A percentile compares a stretch with the other conserved stretches of the same genome.
These are phyloP conservation scores for Gonapodya sp. DNA, from an alignment of 192 early-diverging fungal genomes.

Conservation along the genomic window DNA sequence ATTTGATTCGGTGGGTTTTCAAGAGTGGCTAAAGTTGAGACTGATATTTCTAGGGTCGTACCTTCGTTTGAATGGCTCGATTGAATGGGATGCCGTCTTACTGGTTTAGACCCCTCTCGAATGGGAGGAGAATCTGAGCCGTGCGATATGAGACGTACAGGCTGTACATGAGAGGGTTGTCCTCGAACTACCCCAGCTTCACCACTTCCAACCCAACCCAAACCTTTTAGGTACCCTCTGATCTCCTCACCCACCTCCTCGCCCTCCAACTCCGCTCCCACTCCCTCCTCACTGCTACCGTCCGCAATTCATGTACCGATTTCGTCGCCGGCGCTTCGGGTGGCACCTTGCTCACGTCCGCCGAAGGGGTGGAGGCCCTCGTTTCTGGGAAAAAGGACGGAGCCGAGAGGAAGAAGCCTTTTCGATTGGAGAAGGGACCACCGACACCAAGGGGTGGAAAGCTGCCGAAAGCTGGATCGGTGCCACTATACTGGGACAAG, in stretches of 20 bases:
- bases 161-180: too few species aligned
- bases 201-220: not conserved
- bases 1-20: constrained; percentile 66
- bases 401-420: not conserved
- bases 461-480: not conserved
- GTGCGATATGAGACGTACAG: too few species aligned
- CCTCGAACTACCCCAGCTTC: too few species aligned
- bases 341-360: constrained; percentile 5
- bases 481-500: not conserved
- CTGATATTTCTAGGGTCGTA: too few species aligned
- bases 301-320: not conserved
- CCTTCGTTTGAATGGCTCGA: not conserved
- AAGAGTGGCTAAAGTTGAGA: not conserved
- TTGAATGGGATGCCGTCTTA: not conserved
- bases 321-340: not conserved
- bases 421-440: not conserved
- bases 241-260: not conserved
- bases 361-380: not conserved
- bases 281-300: not conserved
- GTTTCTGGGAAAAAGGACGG: too few species aligned
- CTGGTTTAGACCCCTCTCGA: too few species aligned
- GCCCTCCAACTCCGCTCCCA: not conserved
- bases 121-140: too few species aligned
- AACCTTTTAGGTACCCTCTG: not conserved
- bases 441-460: not conserved